These are phyloP conservation scores for Boechera stricta DNA, from an alignment of 345 rosid genomes.

Conservation along the genomic window DNA sequence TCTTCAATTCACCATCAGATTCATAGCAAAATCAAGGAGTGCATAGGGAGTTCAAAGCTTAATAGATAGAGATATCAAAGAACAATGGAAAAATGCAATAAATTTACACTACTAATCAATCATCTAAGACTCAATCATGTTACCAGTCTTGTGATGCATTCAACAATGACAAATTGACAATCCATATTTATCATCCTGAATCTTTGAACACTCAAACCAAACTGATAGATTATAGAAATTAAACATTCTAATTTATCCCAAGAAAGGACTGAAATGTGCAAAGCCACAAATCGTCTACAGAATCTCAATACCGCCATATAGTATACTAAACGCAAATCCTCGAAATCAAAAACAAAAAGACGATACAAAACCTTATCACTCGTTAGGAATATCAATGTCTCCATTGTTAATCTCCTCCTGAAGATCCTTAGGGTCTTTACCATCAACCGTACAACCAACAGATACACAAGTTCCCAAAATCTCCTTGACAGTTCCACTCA, in stretches of 20 bases:
- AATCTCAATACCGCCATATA: constrained; percentile 11
- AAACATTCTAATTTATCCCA: constrained; percentile 7
- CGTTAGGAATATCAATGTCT: constrained; percentile 57
- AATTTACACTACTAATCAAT: not conserved
- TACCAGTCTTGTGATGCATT: not conserved
- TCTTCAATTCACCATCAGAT: not conserved
- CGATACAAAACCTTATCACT: constrained; percentile 37
- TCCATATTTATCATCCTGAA: not conserved
- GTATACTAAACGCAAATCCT: constrained; percentile 34
- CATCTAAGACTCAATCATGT: not conserved
- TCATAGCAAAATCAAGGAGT: constrained; percentile 1
- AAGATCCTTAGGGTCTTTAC: constrained; percentile 61
- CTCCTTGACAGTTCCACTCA: constrained; percentile 63
- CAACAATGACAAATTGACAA: not conserved
- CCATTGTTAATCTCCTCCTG: constrained; percentile 60
- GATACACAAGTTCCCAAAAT: constrained; percentile 69
- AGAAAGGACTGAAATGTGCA: constrained; percentile 27
- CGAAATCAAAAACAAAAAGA: not conserved
- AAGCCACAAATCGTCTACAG: not conserved
- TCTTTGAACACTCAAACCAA: not conserved
- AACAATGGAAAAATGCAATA: not conserved
- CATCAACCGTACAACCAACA: constrained; percentile 68
- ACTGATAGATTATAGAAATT: constrained; percentile 8
- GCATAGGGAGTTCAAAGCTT: not conserved
- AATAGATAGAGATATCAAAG: not conserved